A percentile compares a stretch with the other conserved stretches of the same genome.
phyloP scores from a whole-genome alignment of 208 protist genomes.

The Crithidia brevicula region DNA sequence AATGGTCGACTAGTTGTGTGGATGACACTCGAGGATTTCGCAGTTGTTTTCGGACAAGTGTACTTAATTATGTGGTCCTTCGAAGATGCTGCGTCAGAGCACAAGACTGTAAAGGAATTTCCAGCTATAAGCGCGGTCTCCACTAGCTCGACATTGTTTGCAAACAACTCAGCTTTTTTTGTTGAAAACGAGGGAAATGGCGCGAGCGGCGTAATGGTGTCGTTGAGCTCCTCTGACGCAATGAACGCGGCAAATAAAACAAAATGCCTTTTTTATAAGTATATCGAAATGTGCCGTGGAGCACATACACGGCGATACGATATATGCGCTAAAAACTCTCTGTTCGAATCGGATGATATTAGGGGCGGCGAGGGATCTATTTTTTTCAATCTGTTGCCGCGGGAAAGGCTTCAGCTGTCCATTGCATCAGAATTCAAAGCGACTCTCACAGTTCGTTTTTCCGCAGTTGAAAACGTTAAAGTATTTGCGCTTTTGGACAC shows the following conservation, averaged over 20 bases:
- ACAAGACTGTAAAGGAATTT: slow-evolving; percentile 38
- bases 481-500: slow-evolving; percentile 29
- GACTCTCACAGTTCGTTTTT: slow-evolving; percentile 23
- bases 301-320: slow-evolving; percentile 35
- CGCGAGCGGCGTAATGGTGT: slow-evolving; percentile 44
- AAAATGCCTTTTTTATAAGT: slow-evolving; percentile 43
- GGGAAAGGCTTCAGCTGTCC: slow-evolving; percentile 56
- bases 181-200: slow-evolving; percentile 43
- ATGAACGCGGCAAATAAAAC: slow-evolving; percentile 4
- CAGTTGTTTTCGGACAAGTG: slow-evolving; percentile 46
- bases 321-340: slow-evolving; percentile 49
- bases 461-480: slow-evolving; percentile 28
- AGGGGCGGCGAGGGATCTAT: slow-evolving; percentile 34
- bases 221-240: slow-evolving; percentile 14
- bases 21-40: slow-evolving; percentile 66
- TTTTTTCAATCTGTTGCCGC: slow-evolving; percentile 41
- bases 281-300: not conserved
- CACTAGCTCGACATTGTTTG: slow-evolving; percentile 43
- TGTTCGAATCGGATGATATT: slow-evolving; percentile 41
- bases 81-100: slow-evolving; percentile 43
- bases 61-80: slow-evolving; percentile 66
- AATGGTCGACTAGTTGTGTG: slow-evolving; percentile 53
- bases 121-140: slow-evolving; percentile 19
- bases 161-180: slow-evolving; percentile 57
- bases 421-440: slow-evolving; percentile 40